Evolutionary conservation across 805 yeast species (phyloP).

Genomic region (Phaffomyces opuntiae): DNA sequence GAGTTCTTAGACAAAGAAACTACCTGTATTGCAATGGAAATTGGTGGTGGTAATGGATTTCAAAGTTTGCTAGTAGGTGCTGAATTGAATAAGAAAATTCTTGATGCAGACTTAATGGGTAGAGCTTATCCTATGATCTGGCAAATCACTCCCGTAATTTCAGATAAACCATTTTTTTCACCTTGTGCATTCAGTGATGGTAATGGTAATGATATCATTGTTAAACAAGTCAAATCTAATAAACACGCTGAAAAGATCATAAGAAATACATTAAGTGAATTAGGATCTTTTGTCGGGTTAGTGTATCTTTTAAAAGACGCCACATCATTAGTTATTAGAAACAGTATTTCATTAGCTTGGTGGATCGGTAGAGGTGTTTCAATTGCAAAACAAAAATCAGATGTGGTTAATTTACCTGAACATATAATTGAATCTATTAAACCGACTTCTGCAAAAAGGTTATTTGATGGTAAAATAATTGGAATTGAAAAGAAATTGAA

Average conservation of each 20-base stretch:
- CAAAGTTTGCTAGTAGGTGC: constrained; percentile 12
- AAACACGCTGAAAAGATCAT: constrained; percentile 27
- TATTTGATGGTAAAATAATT: constrained; percentile 36
- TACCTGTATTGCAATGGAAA: constrained; percentile 32
- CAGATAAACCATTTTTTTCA: constrained; percentile 21
- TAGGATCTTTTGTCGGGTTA: constrained; percentile 35
- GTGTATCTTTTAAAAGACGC: constrained; percentile 18
- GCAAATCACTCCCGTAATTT: constrained; percentile 27
- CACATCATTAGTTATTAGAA: constrained; percentile 26
- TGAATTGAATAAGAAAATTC: constrained; percentile 24
- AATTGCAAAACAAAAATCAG: constrained; percentile 30
- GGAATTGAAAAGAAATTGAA: constrained; percentile 34
- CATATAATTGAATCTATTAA: constrained; percentile 31
- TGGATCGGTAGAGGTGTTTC: constrained; percentile 38
- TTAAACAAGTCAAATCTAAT: constrained; percentile 24
- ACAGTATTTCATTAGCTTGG: constrained; percentile 36
- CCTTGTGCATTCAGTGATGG: constrained; percentile 31
- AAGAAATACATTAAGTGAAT: constrained; percentile 35
- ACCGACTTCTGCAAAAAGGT: constrained; percentile 22
- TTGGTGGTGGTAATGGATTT: constrained; percentile 40
- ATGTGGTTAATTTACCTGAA: constrained; percentile 29
- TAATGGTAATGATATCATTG: constrained; percentile 29
- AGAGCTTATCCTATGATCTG: constrained; percentile 15
- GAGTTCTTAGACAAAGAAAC: constrained; percentile 24
- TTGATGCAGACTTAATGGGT: constrained; percentile 37